phyloP scores from a whole-genome alignment of 352 stramenopile species.

The Phytophthora quininea region DNA sequence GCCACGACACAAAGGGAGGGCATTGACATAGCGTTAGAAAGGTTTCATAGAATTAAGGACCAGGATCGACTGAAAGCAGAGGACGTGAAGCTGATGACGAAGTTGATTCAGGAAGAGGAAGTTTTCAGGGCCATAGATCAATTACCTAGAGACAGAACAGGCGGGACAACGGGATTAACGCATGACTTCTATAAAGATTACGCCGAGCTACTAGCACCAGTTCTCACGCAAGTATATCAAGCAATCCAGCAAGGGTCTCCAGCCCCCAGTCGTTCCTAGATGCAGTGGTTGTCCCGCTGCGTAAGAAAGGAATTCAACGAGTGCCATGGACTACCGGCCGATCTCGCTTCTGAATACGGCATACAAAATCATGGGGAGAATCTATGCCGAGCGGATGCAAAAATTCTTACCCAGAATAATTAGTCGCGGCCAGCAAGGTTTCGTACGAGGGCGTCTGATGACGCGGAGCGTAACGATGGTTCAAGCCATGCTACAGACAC shows the following conservation, averaged over 20 bases:
- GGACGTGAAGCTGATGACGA: neutral
- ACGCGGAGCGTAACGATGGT: slow-evolving; percentile 2
- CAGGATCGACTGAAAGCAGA: neutral
- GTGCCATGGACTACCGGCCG: slow-evolving; percentile 17
- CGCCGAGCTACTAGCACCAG: neutral
- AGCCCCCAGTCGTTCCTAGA: neutral
- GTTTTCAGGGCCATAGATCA: neutral
- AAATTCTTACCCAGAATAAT: neutral
- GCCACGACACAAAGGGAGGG: neutral
- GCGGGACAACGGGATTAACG: neutral
- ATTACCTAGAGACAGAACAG: neutral
- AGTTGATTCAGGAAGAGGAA: neutral
- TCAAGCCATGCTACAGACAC: neutral
- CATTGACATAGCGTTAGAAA: neutral
- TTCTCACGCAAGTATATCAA: neutral
- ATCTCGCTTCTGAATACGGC: slow-evolving; percentile 15
- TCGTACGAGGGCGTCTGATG: slow-evolving; percentile 5
- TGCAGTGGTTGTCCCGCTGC: neutral
- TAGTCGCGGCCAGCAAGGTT: slow-evolving; percentile 6
- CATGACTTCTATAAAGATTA: neutral
- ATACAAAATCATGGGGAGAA: slow-evolving; percentile 7
- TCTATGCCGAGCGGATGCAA: slow-evolving; percentile 5
- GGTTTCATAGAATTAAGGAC: neutral
- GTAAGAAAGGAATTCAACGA: slow-evolving; percentile 13
- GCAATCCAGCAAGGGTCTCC: neutral